Evolutionary conservation across 2,329 filamentous ascomycete species (phyloP).

Genomic region (Alternaria ventricosa): DNA sequence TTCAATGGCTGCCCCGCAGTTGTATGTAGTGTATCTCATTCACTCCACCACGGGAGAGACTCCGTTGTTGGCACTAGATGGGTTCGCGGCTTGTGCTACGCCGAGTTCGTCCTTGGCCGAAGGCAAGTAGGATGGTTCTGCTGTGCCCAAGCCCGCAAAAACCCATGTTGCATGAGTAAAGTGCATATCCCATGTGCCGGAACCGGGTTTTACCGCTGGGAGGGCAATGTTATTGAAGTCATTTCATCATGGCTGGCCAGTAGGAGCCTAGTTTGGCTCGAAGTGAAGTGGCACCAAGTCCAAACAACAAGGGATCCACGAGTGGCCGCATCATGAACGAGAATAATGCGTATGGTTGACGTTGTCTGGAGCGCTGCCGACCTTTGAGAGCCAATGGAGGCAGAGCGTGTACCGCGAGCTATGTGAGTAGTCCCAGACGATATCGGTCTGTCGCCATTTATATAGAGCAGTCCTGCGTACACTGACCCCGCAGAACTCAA

Average conservation of each 20-base stretch:
- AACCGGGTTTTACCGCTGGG: slow-evolving; percentile 25
- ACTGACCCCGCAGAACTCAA: slow-evolving; percentile 27
- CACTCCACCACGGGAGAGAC: slow-evolving; percentile 20
- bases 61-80: slow-evolving; percentile 23
- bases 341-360: slow-evolving; percentile 36
- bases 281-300: slow-evolving; percentile 27
- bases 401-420: slow-evolving; percentile 22
- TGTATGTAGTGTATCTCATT: slow-evolving; percentile 7
- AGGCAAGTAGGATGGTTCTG: slow-evolving; percentile 26
- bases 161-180: slow-evolving; percentile 25
- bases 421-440: slow-evolving; percentile 18
- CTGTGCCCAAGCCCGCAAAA: slow-evolving; percentile 32
- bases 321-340: slow-evolving; percentile 27
- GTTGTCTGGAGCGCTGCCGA: slow-evolving; percentile 25
- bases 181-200: slow-evolving; percentile 25
- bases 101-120: slow-evolving; percentile 22
- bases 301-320: slow-evolving; percentile 31
- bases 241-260: slow-evolving; percentile 42
- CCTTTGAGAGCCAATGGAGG: slow-evolving; percentile 31
- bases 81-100: slow-evolving; percentile 25
- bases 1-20: slow-evolving; percentile 24
- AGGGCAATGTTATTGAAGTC: slow-evolving; percentile 26
- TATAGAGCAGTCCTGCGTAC: slow-evolving; percentile 23
- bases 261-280: slow-evolving; percentile 32
- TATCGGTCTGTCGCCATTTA: slow-evolving; percentile 18